Percentiles rank a stretch among this genome's conserved stretches.
Conservation (phyloP, 306 rosid genomes). For the Vigna nakashimae region DNA sequence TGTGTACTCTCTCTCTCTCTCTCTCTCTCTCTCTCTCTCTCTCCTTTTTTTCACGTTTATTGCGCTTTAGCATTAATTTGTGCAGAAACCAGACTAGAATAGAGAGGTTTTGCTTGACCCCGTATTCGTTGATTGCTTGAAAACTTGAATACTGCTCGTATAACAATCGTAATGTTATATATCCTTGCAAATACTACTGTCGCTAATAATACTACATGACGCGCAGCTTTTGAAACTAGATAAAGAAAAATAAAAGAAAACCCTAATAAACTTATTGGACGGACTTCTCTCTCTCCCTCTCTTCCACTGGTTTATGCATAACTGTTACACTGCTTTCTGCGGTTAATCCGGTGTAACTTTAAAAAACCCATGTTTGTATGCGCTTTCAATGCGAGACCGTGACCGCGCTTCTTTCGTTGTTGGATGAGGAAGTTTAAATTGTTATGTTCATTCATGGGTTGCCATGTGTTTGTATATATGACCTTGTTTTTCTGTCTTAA, state of each 20-base stretch:
- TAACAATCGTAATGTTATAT: background rate
- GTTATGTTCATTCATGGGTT: conserved; percentile 27
- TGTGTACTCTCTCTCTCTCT: background rate
- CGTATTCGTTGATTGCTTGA: background rate
- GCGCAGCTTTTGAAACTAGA: background rate
- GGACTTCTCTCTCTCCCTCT: background rate
- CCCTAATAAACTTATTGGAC: conserved; percentile 27
- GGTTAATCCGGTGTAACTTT: conserved; percentile 35
- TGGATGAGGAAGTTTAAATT: conserved; percentile 6
- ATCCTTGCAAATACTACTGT: conserved; percentile 19
- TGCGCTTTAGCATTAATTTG: background rate
- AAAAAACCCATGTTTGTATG: conserved; percentile 21
- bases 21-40: conserved; percentile 16
- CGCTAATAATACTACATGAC: background rate
- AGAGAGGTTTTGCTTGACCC: background rate
- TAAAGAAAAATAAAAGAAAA: background rate
- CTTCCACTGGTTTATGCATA: conserved; percentile 26
- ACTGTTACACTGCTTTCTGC: conserved; percentile 37
- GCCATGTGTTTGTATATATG: conserved; percentile 26
- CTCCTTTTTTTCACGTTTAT: background rate
- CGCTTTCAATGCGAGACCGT: conserved; percentile 31
- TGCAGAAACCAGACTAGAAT: background rate
- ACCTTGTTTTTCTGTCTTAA: background rate
- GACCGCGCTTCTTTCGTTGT: conserved; percentile 22
- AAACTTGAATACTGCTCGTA: background rate